phyloP scores from a whole-genome alignment of 306 rosid species.

The Sophora flavescens region DNA sequence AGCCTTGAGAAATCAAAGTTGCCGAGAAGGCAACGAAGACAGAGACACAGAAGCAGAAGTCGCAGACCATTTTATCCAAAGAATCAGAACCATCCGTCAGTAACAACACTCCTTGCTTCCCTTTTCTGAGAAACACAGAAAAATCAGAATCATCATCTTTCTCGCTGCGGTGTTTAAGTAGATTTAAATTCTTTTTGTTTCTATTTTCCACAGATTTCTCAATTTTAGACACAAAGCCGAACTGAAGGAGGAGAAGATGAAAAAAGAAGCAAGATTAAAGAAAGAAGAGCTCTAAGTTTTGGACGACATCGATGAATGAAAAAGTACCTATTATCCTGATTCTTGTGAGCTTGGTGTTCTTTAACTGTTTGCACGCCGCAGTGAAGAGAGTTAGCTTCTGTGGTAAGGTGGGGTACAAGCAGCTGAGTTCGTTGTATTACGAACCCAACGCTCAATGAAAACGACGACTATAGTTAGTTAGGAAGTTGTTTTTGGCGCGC shows the following conservation, averaged over 20 bases:
- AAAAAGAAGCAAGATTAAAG: conserved; percentile 27
- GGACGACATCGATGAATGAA: background rate
- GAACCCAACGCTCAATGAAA: background rate
- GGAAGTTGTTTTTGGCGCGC: conserved; percentile 44
- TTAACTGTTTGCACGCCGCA: background rate
- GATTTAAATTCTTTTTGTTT: background rate
- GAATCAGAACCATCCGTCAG: conserved; percentile 22
- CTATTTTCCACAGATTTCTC: conserved; percentile 40
- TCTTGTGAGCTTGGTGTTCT: background rate
- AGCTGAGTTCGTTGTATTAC: conserved; percentile 31
- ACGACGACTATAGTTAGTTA: background rate
- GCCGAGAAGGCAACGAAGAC: conserved; percentile 48
- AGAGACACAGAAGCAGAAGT: conserved; percentile 36
- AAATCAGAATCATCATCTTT: background rate
- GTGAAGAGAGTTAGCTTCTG: background rate
- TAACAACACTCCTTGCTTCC: conserved; percentile 29
- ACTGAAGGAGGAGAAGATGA: background rate
- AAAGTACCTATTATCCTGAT: background rate
- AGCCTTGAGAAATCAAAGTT: conserved; percentile 52
- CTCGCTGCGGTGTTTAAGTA: background rate
- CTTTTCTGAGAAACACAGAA: conserved; percentile 6
- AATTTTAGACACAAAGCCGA: conserved; percentile 35
- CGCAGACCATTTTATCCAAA: conserved; percentile 51
- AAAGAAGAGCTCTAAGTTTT: background rate
- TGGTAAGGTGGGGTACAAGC: conserved; percentile 23